Conservation (phyloP, 306 rosid genomes). For the Cicer bijugum region DNA sequence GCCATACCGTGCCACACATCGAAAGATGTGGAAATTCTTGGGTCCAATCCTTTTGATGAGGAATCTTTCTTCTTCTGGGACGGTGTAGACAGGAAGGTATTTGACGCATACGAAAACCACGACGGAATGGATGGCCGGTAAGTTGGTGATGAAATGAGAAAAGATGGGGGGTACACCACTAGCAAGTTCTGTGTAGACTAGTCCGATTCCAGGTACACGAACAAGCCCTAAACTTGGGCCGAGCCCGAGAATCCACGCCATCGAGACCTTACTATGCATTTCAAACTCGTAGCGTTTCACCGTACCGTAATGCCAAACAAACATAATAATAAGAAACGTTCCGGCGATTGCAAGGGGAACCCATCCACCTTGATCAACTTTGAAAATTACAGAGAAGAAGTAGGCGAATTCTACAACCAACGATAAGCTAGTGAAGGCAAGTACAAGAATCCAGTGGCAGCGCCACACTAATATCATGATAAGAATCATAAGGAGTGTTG, state of each 20-base stretch:
- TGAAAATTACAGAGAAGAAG: slow-evolving; percentile 83
- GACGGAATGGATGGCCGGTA: slow-evolving; percentile 93
- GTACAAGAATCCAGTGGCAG: slow-evolving; percentile 82
- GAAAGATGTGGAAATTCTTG: slow-evolving; percentile 81
- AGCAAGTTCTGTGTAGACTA: slow-evolving; percentile 94
- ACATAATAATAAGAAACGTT: slow-evolving; percentile 79
- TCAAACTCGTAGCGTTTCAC: slow-evolving; percentile 82
- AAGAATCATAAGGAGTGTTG: slow-evolving; percentile 81
- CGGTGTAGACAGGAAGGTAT: slow-evolving; percentile 91
- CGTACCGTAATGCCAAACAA: slow-evolving; percentile 89
- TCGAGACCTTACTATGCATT: slow-evolving; percentile 89
- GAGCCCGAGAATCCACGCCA: slow-evolving; percentile 98
- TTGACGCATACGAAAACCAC: slow-evolving; percentile 92
- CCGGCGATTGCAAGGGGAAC: slow-evolving; percentile 89
- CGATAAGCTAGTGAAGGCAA: slow-evolving; percentile 68
- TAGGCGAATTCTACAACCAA: slow-evolving; percentile 82
- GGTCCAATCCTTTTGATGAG: slow-evolving; percentile 92
- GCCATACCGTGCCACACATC: slow-evolving; percentile 92
- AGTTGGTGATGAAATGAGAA: slow-evolving; percentile 96
- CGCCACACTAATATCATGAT: slow-evolving; percentile 97
- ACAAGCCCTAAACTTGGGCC: slow-evolving; percentile 96
- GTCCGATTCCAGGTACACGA: slow-evolving; percentile 95
- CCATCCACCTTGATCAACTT: slow-evolving; percentile 94
- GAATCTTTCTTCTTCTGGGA: slow-evolving; percentile 91
- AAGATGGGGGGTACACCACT: slow-evolving; percentile 95